Evolutionary conservation across 306 rosid species (phyloP), one percentile per base, ranked within the genome.

Genomic region (Macrotyloma uniflorum): DNA sequence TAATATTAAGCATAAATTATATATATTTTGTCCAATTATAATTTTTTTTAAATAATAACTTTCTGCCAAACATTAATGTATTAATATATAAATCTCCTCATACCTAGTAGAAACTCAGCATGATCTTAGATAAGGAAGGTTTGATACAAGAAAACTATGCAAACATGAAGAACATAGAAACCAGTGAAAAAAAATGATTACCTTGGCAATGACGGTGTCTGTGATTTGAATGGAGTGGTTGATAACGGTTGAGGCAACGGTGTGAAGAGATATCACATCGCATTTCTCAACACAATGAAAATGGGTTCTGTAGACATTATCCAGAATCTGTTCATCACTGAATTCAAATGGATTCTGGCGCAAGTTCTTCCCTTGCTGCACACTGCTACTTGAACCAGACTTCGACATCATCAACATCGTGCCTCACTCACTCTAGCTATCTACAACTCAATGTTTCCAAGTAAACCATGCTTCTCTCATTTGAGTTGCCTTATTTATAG

Each of bases 251-350:
- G 82, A 76, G 18, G 82, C 82, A 80, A 79, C 65, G 47, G 28
- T 22, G 75, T 61, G 32, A 63, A 84, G 84, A 62, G 70, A 72
- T 6, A 38, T 57, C 1, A 79, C 84, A 6, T 84, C 80, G 22
- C 69, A 84, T 33, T 62, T 70, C 19, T 84, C 82, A 26, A 67
- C 47, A 45, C 76, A 22, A 1, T 75, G 79, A 67, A 84, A 79
- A 43, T 76, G 80, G 65, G 80, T 76, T 65, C 61, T 64, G 66
- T 76, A 76, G 36, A 76, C 80, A 64, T 53, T 35, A 16, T 76
- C 80, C 9, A 76, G 66, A 38, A 76, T 65, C 8, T 76, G 80
- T 49, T 76, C 80, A 8, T 76, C 80, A 35, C 26, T 65, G 53
- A 76, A 33, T 23, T 76, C 80, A 65, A 76, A 65, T 8, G 80